These are phyloP conservation scores for Goffeauzyma gilvescens DNA, from an alignment of 768 basidiomycete genomes.

Conservation along the genomic window DNA sequence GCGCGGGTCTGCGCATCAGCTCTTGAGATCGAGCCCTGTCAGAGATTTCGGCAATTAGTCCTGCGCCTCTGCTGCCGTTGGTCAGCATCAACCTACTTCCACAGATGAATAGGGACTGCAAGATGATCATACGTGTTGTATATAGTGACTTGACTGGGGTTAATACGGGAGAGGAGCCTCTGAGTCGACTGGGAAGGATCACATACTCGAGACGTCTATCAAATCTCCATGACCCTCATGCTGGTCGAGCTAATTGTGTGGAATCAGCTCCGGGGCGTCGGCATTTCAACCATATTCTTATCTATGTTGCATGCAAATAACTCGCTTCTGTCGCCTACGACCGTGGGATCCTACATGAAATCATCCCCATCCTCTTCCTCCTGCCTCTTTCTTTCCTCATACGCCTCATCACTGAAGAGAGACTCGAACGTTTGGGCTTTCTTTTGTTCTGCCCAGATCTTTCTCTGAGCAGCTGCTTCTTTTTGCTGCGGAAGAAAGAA, in stretches of 20 bases:
- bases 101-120: too few relatives aligned
- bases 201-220: neutral
- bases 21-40: too few relatives aligned
- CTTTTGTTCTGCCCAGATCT: constrained; percentile 64
- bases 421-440: constrained; percentile 69
- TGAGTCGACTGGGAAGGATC: neutral
- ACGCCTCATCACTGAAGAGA: constrained; percentile 43
- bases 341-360: constrained; percentile 21
- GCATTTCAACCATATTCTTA: neutral
- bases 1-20: too few relatives aligned
- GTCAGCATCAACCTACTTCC: too few relatives aligned
- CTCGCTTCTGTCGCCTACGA: neutral
- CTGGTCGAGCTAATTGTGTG: neutral
- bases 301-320: neutral
- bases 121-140: too few relatives aligned
- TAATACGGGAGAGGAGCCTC: neutral
- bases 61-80: too few relatives aligned
- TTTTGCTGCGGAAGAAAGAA: constrained; percentile 42
- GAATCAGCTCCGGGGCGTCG: neutral
- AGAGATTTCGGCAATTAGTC: too few relatives aligned
- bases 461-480: constrained; percentile 54
- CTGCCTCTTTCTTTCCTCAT: constrained; percentile 25
- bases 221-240: neutral
- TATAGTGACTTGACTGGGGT: too few relatives aligned
- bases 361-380: constrained; percentile 39